Conservation (phyloP, 805 yeast genomes). For the Wickerhamiella sorbophila region DNA sequence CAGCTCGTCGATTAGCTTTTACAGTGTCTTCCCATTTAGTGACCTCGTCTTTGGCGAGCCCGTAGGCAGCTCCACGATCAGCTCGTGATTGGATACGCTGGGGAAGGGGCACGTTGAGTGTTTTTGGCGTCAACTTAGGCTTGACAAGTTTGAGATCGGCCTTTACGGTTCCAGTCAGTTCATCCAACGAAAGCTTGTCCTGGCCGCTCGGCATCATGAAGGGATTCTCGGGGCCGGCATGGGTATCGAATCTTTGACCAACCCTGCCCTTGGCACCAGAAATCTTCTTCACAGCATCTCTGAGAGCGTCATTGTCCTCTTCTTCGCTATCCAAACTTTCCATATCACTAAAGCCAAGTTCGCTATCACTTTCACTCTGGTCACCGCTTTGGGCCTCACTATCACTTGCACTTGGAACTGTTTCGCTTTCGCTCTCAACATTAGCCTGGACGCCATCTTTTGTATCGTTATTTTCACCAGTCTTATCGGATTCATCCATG, state of each 20-base stretch:
- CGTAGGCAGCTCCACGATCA: slow-evolving; percentile 83
- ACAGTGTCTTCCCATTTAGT: slow-evolving; percentile 81
- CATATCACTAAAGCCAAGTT: slow-evolving; percentile 22
- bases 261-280: slow-evolving; percentile 1
- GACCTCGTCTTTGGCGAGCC: slow-evolving; percentile 73
- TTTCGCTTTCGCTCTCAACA: slow-evolving; percentile 3
- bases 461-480: slow-evolving; percentile 12
- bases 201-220: slow-evolving; percentile 26
- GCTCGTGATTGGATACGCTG: slow-evolving; percentile 70
- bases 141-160: slow-evolving; percentile 8
- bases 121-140: slow-evolving; percentile 22
- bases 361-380: slow-evolving; percentile 34
- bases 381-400: slow-evolving; percentile 29
- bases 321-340: slow-evolving; percentile 6
- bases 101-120: slow-evolving; percentile 72
- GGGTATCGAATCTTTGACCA: slow-evolving; percentile 14
- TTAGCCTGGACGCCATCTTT: slow-evolving; percentile 7
- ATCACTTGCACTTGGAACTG: slow-evolving; percentile 27
- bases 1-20: slow-evolving; percentile 66
- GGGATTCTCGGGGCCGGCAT: slow-evolving; percentile 26
- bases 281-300: slow-evolving; percentile 3
- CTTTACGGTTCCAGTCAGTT: slow-evolving; percentile 42
- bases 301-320: slow-evolving; percentile 24
- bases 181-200: slow-evolving; percentile 53
- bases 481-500: slow-evolving; percentile 31